Conservation (phyloP, 2,329 filamentous ascomycete species). For the Colletotrichum gloeosporioides region DNA sequence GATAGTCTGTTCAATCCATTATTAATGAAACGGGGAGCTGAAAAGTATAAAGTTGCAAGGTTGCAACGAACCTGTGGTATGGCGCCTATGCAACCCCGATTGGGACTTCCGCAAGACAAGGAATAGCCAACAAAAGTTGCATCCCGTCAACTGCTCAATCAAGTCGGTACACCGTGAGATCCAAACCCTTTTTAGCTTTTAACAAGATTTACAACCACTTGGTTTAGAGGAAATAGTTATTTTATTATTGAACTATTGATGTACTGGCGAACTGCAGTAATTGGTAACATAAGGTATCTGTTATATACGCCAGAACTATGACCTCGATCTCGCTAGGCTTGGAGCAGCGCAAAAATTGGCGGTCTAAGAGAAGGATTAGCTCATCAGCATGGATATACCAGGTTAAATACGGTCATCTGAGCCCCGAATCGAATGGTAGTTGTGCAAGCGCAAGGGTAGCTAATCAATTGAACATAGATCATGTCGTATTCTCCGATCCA, state of each 20-base stretch:
- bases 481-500: not conserved
- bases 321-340: not conserved
- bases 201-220: not conserved
- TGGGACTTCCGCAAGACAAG: not conserved
- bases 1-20: not conserved
- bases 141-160: not conserved
- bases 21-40: not conserved
- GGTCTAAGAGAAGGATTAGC: too few relatives aligned
- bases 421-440: not conserved
- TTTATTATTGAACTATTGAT: fast-evolving
- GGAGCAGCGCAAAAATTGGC: not conserved
- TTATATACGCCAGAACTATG: too few relatives aligned
- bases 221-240: not conserved
- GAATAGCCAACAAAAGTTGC: not conserved
- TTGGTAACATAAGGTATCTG: not conserved
- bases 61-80: not conserved
- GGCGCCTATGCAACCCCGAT: not conserved
- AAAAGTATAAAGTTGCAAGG: not conserved
- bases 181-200: not conserved
- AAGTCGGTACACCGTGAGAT: not conserved
- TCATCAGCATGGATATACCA: too few relatives aligned
- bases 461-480: not conserved
- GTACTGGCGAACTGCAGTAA: not conserved
- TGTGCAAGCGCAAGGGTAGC: not conserved
- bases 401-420: too few relatives aligned